Base-by-base conservation (phyloP, 805 yeast species). In the Cyberlindnera maritima region DNA sequence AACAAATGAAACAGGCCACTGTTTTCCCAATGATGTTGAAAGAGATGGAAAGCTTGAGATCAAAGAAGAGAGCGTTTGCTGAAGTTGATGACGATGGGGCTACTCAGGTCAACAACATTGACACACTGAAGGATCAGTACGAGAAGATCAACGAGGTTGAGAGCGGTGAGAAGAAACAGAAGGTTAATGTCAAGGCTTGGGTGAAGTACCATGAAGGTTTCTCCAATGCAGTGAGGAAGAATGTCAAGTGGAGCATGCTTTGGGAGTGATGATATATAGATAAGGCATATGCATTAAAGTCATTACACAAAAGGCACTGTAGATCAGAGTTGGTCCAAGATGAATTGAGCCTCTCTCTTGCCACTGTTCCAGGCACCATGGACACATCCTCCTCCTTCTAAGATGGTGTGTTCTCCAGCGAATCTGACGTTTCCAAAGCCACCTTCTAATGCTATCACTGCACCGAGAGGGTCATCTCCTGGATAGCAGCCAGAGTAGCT, bases 201-300 rank as follows among this genome's bases (percentile, higher is more conserved):
- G 87, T 90, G n/a, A 88, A 85, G 60, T 89, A 83, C 61, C 86
- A 85, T 53, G 97, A 90, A 66, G 97, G 97, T 0, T 90, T 85
- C 59, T 86, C 96, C 5, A 85, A 88, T 63, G 97, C 97, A 0
- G 97, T 90, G 2, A 69, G 95, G 29, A 88, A 88, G 58, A 86
- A 83, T 44, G 80, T 90, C 20, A 78, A 83, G 18, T 91, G 96
- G 96, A 63, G 68, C 8, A 83, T 78, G 45, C 64, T 90, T 20
- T 87, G 88, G 83, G 53, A 47, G 20, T 47, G 33, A 44, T 31
- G 25, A 9, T 21, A 21, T 9, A 21, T 21, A 21, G 9, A 9
- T 6, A 21, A 21, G 25, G 25, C 25, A 21, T 21, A 21, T 21
- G 25, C 25, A 21, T 21, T 21, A 9, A 21, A 21, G 25, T 6